Evolutionary conservation across 2,329 filamentous ascomycete species (phyloP), one percentile per base, ranked within the genome.

Genomic region (Thermothelomyces thermophilus): DNA sequence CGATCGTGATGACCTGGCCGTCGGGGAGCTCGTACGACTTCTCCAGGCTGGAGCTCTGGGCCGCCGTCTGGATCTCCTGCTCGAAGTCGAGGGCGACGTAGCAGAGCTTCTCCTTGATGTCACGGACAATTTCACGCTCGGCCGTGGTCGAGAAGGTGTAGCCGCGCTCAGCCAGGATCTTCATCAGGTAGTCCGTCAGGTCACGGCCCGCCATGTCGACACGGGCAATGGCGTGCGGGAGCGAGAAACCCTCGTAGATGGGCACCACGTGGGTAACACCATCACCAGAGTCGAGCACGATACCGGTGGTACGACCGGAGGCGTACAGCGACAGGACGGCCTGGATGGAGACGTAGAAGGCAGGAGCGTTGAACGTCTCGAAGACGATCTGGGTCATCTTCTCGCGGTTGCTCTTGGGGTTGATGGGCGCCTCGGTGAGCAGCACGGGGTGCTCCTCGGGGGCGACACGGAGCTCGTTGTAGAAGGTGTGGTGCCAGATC

Each of bases 351-450:
- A 98, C 93, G 83, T 98, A 98, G 85, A 98, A 97, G 66, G 93
- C 93, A 64, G 93, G 93, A 67, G 93, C 91, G 81, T 98, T 97
- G 86, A 98, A 98, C 67, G 93, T 98, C 85, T 98, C 93, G 81
- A 98, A 98, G 73, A 98, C 90, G 63, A 98, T 98, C 81, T 98
- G 93, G 65, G 93, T 97, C 93, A 98, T 98, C 90, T 98, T 98
- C 84, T 98, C 93, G 85, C 93, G 88, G 84, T 98, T 98, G 80
- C 88, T 95, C 84, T 97, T 97, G 74, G 93, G 93, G 86, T 98
- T 98, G 86, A 98, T 97, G 65, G 93, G 93, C 66, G 93, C 93
- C 82, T 98, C 93, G 66, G 93, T 98, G 74, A 98, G 83, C 71
- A 98, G 84, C 72, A 97, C 90, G 67, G 93, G 93, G 84, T 98